phyloP scores from a whole-genome alignment of 345 rosid genomes.

The Brassica incana region DNA sequence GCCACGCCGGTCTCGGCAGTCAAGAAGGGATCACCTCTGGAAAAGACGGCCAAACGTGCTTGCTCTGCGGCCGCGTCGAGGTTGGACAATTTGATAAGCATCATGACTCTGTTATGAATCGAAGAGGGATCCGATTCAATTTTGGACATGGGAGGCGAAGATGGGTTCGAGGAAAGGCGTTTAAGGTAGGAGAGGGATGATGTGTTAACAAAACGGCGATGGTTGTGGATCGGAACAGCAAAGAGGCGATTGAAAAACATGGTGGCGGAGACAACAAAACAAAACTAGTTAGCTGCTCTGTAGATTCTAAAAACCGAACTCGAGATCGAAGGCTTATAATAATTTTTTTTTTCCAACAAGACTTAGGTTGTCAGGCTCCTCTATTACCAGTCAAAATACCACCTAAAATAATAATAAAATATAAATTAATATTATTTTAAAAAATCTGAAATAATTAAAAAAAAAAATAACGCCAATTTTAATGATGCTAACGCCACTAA shows the following conservation, averaged over 20 bases:
- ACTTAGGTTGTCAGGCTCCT: too few relatives aligned
- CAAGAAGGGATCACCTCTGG: neutral
- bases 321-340: neutral
- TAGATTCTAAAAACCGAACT: neutral
- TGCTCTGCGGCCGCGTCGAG: neutral
- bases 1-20: neutral
- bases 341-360: too few relatives aligned
- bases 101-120: neutral
- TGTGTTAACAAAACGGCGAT: neutral
- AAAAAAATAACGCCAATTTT: too few relatives aligned
- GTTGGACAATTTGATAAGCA: neutral
- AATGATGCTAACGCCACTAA: too few relatives aligned
- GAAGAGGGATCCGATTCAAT: neutral
- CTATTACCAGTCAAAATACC: too few relatives aligned
- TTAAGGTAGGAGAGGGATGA: neutral
- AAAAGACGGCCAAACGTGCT: neutral
- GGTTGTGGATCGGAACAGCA: neutral
- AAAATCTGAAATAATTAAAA: too few relatives aligned
- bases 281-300: neutral
- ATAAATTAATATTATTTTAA: too few relatives aligned
- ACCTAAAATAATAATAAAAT: too few relatives aligned
- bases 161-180: neutral
- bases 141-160: neutral
- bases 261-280: neutral
- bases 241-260: neutral